A percentile compares a stretch with the other conserved stretches of the same genome.
phyloP scores from a whole-genome alignment of 306 rosid genomes.

The Quercus gilva region DNA sequence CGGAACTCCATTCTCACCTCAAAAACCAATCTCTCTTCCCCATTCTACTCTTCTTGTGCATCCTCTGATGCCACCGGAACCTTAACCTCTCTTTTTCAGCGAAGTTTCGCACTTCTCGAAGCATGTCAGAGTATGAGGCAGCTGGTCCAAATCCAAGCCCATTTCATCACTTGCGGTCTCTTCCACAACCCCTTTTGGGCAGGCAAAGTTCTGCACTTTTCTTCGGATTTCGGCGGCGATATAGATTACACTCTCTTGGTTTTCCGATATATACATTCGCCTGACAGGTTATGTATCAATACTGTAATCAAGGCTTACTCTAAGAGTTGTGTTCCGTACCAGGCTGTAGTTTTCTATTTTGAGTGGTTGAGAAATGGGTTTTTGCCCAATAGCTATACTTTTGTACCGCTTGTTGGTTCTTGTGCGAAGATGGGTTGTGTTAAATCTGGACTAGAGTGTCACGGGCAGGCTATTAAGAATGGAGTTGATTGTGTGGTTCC shows the following conservation, averaged over 20 bases:
- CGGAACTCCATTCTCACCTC: conserved; percentile 26
- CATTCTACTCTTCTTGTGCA: conserved; percentile 13
- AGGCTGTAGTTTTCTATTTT: conserved; percentile 47
- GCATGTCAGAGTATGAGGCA: conserved; percentile 28
- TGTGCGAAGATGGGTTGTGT: conserved; percentile 46
- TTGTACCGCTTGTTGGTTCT: conserved; percentile 52
- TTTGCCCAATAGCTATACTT: conserved; percentile 52
- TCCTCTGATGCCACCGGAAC: background rate
- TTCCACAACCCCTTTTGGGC: conserved; percentile 52
- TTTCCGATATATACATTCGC: conserved; percentile 33
- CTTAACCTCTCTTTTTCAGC: background rate
- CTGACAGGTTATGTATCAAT: conserved; percentile 55
- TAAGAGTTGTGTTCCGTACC: conserved; percentile 29
- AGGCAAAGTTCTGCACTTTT: conserved; percentile 53
- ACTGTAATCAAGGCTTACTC: conserved; percentile 52
- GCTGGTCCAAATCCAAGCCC: conserved; percentile 60
- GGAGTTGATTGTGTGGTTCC: conserved; percentile 48
- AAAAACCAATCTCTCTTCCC: conserved; percentile 18
- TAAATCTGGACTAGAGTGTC: conserved; percentile 48
- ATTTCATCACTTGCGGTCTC: conserved; percentile 39
- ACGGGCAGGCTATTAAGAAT: conserved; percentile 59
- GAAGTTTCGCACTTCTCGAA: conserved; percentile 14
- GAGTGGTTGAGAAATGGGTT: conserved; percentile 36
- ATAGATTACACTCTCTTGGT: conserved; percentile 38
- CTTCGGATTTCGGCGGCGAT: conserved; percentile 46